phyloP scores from a whole-genome alignment of 2,329 filamentous ascomycete species.

The Penicillium corylophilum region DNA sequence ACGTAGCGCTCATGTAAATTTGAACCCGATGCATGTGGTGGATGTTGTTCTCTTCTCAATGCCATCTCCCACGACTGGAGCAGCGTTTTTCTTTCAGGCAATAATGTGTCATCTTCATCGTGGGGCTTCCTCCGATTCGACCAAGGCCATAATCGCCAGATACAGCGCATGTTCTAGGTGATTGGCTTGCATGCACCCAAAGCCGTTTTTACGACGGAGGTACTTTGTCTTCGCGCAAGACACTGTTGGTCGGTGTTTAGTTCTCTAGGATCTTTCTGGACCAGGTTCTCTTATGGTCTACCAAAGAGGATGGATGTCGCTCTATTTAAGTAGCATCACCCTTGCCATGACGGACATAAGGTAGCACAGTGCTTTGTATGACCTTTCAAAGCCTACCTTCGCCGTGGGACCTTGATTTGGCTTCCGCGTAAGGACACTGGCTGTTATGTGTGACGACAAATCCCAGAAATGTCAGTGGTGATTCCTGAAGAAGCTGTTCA shows the following conservation, averaged over 20 bases:
- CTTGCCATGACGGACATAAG: background rate
- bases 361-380: slow-evolving; percentile 11
- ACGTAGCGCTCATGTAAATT: slow-evolving; percentile 19
- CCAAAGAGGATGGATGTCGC: background rate
- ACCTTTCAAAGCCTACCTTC: background rate
- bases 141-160: slow-evolving; percentile 18
- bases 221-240: background rate
- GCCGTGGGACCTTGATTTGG: background rate
- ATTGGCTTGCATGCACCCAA: background rate
- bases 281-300: background rate
- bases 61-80: slow-evolving; percentile 10
- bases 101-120: slow-evolving; percentile 13
- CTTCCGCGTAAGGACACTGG: background rate
- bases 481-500: background rate
- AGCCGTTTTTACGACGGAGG: background rate
- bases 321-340: background rate
- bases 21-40: background rate
- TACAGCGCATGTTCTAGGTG: slow-evolving; percentile 12
- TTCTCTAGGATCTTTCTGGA: background rate
- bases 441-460: background rate
- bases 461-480: background rate
- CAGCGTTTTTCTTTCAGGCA: slow-evolving; percentile 3
- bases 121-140: slow-evolving; percentile 6
- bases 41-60: background rate
- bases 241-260: too few species aligned